Evolutionary conservation across 2,329 filamentous ascomycete species (phyloP), one percentile per base, ranked within the genome.

Genomic region (Fusarium coicis): DNA sequence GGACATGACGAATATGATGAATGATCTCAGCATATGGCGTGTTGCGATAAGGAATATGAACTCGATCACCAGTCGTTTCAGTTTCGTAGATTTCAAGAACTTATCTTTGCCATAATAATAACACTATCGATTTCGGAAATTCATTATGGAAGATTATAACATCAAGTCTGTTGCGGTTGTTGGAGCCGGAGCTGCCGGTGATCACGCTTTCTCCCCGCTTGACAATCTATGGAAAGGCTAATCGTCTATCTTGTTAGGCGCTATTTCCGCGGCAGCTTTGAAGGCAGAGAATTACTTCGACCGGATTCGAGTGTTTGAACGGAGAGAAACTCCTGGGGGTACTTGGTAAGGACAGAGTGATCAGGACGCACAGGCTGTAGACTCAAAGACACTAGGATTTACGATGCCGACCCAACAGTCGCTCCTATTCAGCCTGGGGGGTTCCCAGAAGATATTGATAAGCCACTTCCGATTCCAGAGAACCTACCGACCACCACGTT

Each of bases 251-350:
- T n/a, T 18, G 4, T 0, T 4, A 87, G 86, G 86, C n/a, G 83
- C 85, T 5, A 78, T 85, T 4, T 83, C 86, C 0, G 85, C 85
- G 1, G 84, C 85, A 0, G 85, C 86, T 3, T 79, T 88, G 18
- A 81, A 84, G 36, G 82, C 84, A 0, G 85, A 86, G 72, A 81
- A 83, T 15, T 84, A 81, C 49, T 86, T 84, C 73, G 81, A 85
- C 14, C 74, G 73, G 1, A 84, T 85, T 14, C 78, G 76, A 4
- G 82, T 86, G 0, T 86, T 84, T 76, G 83, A 87, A 61, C 74
- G 82, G 15, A 76, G 85, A 21, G 84, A 83, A 54, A 80, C 81
- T 0, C 71, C 85, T 0, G 85, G 85, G 2, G 85, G 85, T 21
- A 86, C 84, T 74, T 87, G 85, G 85, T 86, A 70, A 56, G 65